Base-by-base conservation (phyloP, 176 grass and related monocot species). In the Juncus inflexus region DNA sequence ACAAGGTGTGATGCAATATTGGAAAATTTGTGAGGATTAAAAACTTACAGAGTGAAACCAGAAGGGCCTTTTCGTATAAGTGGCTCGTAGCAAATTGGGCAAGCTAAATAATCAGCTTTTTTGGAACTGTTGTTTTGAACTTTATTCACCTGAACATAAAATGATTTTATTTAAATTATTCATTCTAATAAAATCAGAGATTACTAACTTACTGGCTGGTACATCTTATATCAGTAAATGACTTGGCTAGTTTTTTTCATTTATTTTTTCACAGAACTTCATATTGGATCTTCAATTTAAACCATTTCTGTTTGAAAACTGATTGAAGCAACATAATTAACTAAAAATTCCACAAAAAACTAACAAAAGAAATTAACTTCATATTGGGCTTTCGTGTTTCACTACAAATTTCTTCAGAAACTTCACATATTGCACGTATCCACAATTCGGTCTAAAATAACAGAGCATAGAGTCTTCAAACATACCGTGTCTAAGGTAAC, bases 81-180 rank as follows among this genome's bases (percentile, higher is more conserved):
- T 49, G 71, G 87, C 55, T 86, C 82, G 1, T 91, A 96, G 74
- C 92, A 96, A 72, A 96, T 84, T 41, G 92, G 92, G 54, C 92
- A 91, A 3, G 92, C 79, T n/a, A 96, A 78, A 14, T 90, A 81
- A 42, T 78, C 52, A 2, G 77, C 60, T 66, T 89, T 52, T 7
- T 52, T 54, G 47, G 28, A 19, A 13, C 70, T 80, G 62, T 67
- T 74, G 19, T 65, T 54, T 60, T 62, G 77, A 4, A 52, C 60
- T 71, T 79, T 74, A 52, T 15, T 77, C 15, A 86, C 81, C 92
- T 91, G 84, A 62, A 75, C 55, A 64, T 3, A 64, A 69, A 40
- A 53, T 53, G 19, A 28, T 28, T 28, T 47, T 47, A 47, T 47
- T 47, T 9, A 47, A 47, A 28, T 28, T 28, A 28, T 47, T 47